Conservation (phyloP, 2,329 filamentous ascomycete genomes). For the Xylariales sp. region DNA sequence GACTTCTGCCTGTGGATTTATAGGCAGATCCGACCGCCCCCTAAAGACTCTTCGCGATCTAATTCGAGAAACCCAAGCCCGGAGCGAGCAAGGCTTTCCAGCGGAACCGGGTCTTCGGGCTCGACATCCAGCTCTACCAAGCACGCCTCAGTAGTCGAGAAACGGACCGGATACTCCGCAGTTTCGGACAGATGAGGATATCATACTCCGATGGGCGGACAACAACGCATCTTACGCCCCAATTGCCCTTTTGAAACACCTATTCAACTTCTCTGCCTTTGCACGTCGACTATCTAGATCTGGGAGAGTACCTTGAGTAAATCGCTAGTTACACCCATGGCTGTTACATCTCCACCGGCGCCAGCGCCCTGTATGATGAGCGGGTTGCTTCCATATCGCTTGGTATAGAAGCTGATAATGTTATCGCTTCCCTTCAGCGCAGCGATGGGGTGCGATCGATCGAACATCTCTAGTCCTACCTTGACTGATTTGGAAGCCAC, state of each 20-base stretch:
- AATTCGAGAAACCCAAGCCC: too few relatives aligned
- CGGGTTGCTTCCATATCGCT: slow-evolving; percentile 86
- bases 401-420: slow-evolving; percentile 97
- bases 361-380: slow-evolving; percentile 93
- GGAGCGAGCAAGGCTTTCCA: too few relatives aligned
- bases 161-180: not conserved
- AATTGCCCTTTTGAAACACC: slow-evolving; percentile 19
- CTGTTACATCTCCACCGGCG: slow-evolving; percentile 90
- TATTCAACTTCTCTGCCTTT: not conserved
- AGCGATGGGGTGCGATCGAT: slow-evolving; percentile 85
- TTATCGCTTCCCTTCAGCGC: slow-evolving; percentile 96
- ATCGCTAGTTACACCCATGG: slow-evolving; percentile 95
- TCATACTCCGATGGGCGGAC: slow-evolving; percentile 1
- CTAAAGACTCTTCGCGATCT: slow-evolving; percentile 3
- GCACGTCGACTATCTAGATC: slow-evolving; percentile 38
- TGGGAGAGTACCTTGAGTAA: slow-evolving; percentile 81
- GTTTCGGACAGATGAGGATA: not conserved
- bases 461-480: slow-evolving; percentile 87
- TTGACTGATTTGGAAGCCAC: slow-evolving; percentile 76
- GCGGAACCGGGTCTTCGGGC: not conserved
- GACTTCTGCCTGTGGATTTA: slow-evolving; percentile 51
- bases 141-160: not conserved
- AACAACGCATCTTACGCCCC: slow-evolving; percentile 8
- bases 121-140: not conserved
- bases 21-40: slow-evolving; percentile 31